Base-by-base conservation (phyloP, 495 filamentous ascomycete species). In the Oidiodendron maius region DNA sequence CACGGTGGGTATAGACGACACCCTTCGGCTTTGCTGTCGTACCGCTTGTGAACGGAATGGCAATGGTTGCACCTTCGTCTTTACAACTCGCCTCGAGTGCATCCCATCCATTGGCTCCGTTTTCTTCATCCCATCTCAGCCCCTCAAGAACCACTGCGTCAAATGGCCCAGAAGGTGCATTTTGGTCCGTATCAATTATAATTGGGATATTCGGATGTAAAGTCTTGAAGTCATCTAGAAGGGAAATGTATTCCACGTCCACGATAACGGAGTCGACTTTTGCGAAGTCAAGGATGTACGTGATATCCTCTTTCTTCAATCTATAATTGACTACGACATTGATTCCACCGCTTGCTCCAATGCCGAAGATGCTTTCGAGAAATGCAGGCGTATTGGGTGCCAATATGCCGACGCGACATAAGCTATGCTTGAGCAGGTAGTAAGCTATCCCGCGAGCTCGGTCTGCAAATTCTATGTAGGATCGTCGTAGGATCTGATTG, bases 321-420 rank as follows among this genome's bases (percentile, higher is more conserved):
- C 93, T 76, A 62, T 94, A 93, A 58, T 98, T 98, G 15, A 91
- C 84, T 5, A 81, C 81, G 51, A 95, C 82, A 55, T 88, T 84
- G 9, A 95, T 75, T 9, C 70, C 87, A 6, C 89, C 89, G 2
- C 87, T 89, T 17, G 90, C 93, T 2, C 80, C 82, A 59, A 96
- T 86, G 4, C 86, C 93, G 57, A 90, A 98, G 40, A 96, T 84
- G 2, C 80, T 74, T 66, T 97, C 91, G 15, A 97, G 69, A 62
- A 96, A 96, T 0, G 89, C 93, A 3, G 93, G 93, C 4, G 93
- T 98, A 62, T 98, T 98, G 1, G 94, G 83, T 17, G 79, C 81
- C 4, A 98, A 71, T 32, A 98, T 82, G 4, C 93, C 93, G 1
- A 83, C 76, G 46, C 84, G 77, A 60, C 78, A 83, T 57, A 76